Conservation (phyloP, 2,329 filamentous ascomycete genomes). For the Periconia digitata region DNA sequence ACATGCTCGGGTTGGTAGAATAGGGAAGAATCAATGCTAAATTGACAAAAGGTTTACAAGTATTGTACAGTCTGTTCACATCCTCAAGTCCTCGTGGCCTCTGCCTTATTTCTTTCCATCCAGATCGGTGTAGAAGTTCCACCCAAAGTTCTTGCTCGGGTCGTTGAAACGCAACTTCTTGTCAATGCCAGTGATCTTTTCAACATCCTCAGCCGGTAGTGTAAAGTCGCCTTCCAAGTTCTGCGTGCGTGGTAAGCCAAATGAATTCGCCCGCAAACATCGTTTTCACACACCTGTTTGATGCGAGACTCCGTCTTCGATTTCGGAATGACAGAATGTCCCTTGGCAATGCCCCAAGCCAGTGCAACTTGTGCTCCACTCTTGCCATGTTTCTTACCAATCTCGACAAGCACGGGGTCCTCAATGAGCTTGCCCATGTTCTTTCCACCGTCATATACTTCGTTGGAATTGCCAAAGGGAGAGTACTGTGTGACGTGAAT, state of each 20-base stretch:
- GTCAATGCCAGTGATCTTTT: slow-evolving; percentile 60
- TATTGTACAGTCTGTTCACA: background rate
- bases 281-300: slow-evolving; percentile 5
- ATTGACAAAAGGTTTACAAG: too few species aligned
- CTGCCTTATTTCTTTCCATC: slow-evolving; percentile 52
- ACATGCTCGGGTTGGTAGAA: too few species aligned
- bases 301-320: slow-evolving; percentile 35
- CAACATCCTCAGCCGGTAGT: slow-evolving; percentile 70
- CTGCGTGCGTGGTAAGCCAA: background rate
- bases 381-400: slow-evolving; percentile 64
- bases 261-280: background rate
- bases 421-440: slow-evolving; percentile 43
- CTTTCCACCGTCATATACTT: slow-evolving; percentile 34
- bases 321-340: slow-evolving; percentile 38
- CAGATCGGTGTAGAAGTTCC: slow-evolving; percentile 60
- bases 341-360: slow-evolving; percentile 78
- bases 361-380: slow-evolving; percentile 83
- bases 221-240: slow-evolving; percentile 64
- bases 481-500: slow-evolving; percentile 40
- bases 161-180: slow-evolving; percentile 67
- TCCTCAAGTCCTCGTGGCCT: background rate
- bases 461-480: slow-evolving; percentile 38
- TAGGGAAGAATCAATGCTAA: too few species aligned
- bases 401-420: slow-evolving; percentile 66
- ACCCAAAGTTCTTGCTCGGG: slow-evolving; percentile 57